phyloP scores from a whole-genome alignment of 768 basidiomycete genomes.

The Sporobolomyces phaffii region DNA sequence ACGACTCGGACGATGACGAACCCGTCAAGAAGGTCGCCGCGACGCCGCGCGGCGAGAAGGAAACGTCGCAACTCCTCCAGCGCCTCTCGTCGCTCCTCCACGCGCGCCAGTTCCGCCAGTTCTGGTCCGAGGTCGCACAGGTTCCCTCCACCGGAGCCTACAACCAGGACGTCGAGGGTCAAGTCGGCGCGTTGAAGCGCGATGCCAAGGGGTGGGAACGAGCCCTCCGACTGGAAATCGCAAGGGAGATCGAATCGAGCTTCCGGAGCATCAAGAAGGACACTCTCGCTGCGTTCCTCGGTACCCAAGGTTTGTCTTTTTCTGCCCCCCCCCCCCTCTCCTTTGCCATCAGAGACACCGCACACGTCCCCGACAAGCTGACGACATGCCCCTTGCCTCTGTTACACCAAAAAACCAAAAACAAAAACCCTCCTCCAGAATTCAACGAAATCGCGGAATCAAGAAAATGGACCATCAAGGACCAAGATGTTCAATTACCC shows the following conservation, averaged over 20 bases:
- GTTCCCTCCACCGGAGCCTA: not conserved
- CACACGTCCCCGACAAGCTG: no score
- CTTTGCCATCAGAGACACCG: no score
- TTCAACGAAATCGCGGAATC: slow-evolving; percentile 7
- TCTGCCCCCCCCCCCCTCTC: no score
- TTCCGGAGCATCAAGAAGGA: slow-evolving; percentile 26
- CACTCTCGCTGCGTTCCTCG: slow-evolving; percentile 29
- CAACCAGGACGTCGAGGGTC: not conserved
- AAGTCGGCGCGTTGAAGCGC: not conserved
- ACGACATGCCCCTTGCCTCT: no score
- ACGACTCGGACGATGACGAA: slow-evolving; percentile 1
- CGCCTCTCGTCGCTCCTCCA: slow-evolving; percentile 63
- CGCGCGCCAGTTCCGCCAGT: slow-evolving; percentile 79
- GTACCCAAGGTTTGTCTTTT: slow-evolving; percentile 15
- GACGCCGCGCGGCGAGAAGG: slow-evolving; percentile 48
- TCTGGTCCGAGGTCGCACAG: slow-evolving; percentile 56
- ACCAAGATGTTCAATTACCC: slow-evolving; percentile 27
- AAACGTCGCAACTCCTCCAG: slow-evolving; percentile 77
- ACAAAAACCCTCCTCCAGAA: not conserved
- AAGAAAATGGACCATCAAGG: slow-evolving; percentile 31
- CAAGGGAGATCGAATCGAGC: slow-evolving; percentile 29
- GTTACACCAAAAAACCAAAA: no score
- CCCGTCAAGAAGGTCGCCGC: slow-evolving; percentile 1
- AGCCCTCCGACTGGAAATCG: slow-evolving; percentile 11
- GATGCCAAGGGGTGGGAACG: slow-evolving; percentile 23